Conservation (phyloP, 2,329 filamentous ascomycete species). For the Neobulgaria alba region DNA sequence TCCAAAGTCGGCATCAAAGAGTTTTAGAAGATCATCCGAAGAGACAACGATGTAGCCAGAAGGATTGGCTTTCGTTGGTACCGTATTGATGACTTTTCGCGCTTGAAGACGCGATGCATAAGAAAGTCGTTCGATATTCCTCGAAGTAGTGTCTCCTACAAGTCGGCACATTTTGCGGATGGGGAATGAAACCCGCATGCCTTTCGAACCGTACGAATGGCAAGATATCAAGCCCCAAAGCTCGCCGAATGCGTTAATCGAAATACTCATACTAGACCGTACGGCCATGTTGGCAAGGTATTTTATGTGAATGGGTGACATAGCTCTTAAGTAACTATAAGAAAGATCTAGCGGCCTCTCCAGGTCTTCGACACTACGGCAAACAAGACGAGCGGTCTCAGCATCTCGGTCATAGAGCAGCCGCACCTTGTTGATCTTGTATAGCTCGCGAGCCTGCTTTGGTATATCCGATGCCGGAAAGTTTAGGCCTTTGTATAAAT, state of each 20-base stretch:
- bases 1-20: constrained; percentile 21
- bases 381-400: constrained; percentile 72
- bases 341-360: constrained; percentile 66
- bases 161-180: constrained; percentile 91
- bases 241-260: constrained; percentile 76
- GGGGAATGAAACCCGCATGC: constrained; percentile 87
- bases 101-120: constrained; percentile 14
- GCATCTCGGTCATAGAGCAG: constrained; percentile 79
- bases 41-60: constrained; percentile 16
- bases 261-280: constrained; percentile 91
- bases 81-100: constrained; percentile 8
- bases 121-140: constrained; percentile 16
- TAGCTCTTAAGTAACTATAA: constrained; percentile 70
- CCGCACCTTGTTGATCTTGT: constrained; percentile 83
- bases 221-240: constrained; percentile 85
- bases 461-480: constrained; percentile 86
- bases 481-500: constrained; percentile 48
- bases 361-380: constrained; percentile 58
- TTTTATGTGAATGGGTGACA: constrained; percentile 84
- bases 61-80: constrained; percentile 10
- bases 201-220: constrained; percentile 66
- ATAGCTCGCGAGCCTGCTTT: constrained; percentile 78
- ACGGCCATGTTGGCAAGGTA: constrained; percentile 86
- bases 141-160: constrained; percentile 17
- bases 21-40: constrained; percentile 15